Evolutionary conservation across 2,329 filamentous ascomycete species (phyloP).

Genomic region (Leptographium wingfieldii): DNA sequence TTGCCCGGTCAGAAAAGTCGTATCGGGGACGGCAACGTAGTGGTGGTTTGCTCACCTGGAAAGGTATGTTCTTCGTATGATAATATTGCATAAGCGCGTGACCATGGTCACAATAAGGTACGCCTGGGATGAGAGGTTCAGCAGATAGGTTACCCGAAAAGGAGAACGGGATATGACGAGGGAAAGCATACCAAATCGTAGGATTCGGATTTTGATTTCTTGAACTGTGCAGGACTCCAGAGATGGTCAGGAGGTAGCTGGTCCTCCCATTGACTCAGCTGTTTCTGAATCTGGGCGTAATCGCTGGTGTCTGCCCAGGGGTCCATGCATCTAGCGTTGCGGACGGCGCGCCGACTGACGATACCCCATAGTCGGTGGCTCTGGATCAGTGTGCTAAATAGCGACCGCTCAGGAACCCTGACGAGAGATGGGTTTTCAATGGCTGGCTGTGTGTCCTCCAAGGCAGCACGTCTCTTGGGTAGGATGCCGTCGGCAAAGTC

Average conservation of each 20-base stretch:
- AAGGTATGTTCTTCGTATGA: conserved; percentile 40
- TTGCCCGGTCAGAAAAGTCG: not conserved
- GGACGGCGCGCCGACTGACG: conserved; percentile 35
- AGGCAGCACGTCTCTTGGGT: conserved; percentile 37
- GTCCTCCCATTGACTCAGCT: conserved; percentile 35
- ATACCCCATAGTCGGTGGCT: conserved; percentile 41
- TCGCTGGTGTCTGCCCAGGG: conserved; percentile 37
- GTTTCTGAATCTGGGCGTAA: conserved; percentile 29
- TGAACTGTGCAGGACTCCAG: conserved; percentile 31
- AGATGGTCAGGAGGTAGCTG: conserved; percentile 33
- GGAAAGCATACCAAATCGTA: conserved; percentile 32
- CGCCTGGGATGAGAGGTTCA: conserved; percentile 21
- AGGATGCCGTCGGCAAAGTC: conserved; percentile 35
- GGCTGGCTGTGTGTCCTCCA: conserved; percentile 40
- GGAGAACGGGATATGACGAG: not conserved
- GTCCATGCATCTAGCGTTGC: conserved; percentile 27
- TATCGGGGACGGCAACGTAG: not conserved
- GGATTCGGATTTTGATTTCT: conserved; percentile 32
- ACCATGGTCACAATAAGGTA: conserved; percentile 44
- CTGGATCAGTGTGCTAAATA: conserved; percentile 44
- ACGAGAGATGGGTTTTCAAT: conserved; percentile 31
- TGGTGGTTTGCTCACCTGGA: conserved; percentile 34
- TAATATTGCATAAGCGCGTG: conserved; percentile 42
- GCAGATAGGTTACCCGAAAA: not conserved
- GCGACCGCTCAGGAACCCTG: conserved; percentile 30